A percentile compares a stretch with the other conserved stretches of the same genome.
phyloP scores from a whole-genome alignment of 192 early-diverging fungal species.

The Cladochytrium replicatum region DNA sequence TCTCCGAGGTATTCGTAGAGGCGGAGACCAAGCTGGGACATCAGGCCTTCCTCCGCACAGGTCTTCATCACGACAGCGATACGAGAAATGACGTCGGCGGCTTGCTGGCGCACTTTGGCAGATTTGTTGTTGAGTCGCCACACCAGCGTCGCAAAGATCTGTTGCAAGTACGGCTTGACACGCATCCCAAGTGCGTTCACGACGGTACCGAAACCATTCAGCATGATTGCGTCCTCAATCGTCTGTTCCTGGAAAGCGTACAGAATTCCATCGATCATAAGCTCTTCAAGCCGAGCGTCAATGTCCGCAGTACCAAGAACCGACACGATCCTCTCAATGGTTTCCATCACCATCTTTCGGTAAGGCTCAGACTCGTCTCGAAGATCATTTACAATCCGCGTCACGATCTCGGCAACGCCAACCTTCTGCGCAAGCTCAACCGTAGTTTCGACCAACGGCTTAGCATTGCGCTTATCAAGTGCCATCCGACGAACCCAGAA shows the following conservation, averaged over 20 bases:
- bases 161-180: constrained; percentile 85
- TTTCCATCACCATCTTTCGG: constrained; percentile 97
- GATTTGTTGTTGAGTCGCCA: constrained; percentile 97
- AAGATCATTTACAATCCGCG: constrained; percentile 76
- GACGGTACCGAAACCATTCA: constrained; percentile 93
- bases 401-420: constrained; percentile 84
- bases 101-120: constrained; percentile 92
- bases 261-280: constrained; percentile 90
- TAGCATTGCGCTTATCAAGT: constrained; percentile 84
- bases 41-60: constrained; percentile 91
- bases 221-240: constrained; percentile 76
- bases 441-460: constrained; percentile 91
- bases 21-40: constrained; percentile 85
- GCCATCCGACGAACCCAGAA: constrained; percentile 99
- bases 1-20: constrained; percentile 98
- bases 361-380: constrained; percentile 93
- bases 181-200: constrained; percentile 84
- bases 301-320: constrained; percentile 86
- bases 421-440: constrained; percentile 90
- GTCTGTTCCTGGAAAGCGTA: constrained; percentile 99
- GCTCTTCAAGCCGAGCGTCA: constrained; percentile 81
- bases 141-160: constrained; percentile 87
- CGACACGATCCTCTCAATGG: constrained; percentile 70
- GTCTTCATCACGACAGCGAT: constrained; percentile 88
- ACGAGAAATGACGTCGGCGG: constrained; percentile 89